Base-by-base conservation (phyloP, 2,329 filamentous ascomycete species). In the Ceratocystis cubensis region DNA sequence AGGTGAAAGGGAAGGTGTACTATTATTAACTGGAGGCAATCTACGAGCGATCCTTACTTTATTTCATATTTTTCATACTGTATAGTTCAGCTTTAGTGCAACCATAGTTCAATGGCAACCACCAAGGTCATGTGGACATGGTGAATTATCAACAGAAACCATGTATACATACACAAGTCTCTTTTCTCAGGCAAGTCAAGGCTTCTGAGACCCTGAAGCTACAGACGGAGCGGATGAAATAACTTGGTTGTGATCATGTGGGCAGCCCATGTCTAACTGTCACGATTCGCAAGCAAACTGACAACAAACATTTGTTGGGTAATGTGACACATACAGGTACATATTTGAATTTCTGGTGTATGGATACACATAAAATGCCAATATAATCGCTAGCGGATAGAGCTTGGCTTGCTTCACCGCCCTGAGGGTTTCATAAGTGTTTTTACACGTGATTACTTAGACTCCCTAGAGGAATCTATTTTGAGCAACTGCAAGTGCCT, bases 401-500 rank as follows among this genome's bases (percentile, higher is more conserved):
- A 22, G 22, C 25, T 30, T 3, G 10, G 22, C 25, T 30, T 3
- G 10, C 53, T 33, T 57, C 53, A 57, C 53, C 53, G 53, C 22
- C 15, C 30, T 30, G 2, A 2, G 15, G 28, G 22, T 30, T 57
- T 30, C 22, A 6, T 28, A 17, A n/a, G 28, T 57, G 22, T 8
- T 3, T 17, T 57, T 28, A 15, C 53, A 57, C 53, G 53, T 57
- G 53, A 57, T 33, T 30, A 28, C n/a, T 22, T 22, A 25, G 17
- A 50, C 8, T 50, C 46, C 46, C 46, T 13, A 30, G 28, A 57
- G 53, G 20, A 50, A 57, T 57, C 53, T 57, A 57, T 57, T 57
- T 57, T 57, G 13, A 28, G 53, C 25, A 28, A 10, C 25, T 28
- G 8, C n/a, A 57, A 13, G 53, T 57, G 22, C 22, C 53, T 30